A percentile compares a stretch with the other conserved stretches of the same genome.
These are phyloP conservation scores for Aegilops longissima DNA, from an alignment of 176 grass and related monocot genomes.

Conservation along the genomic window DNA sequence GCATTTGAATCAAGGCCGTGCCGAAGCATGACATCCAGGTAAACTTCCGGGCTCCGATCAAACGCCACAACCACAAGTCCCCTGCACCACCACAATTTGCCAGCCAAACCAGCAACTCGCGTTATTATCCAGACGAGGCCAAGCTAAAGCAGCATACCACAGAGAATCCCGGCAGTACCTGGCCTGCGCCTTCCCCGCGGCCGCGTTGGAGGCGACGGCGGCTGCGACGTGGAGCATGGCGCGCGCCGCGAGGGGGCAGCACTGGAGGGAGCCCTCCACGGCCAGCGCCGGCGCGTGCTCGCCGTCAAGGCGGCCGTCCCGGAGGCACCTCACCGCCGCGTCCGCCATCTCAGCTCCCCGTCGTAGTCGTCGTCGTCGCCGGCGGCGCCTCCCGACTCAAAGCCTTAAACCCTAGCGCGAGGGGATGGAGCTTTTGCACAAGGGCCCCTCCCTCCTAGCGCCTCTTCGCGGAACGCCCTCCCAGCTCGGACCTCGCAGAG, in stretches of 20 bases:
- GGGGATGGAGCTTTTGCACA: neutral
- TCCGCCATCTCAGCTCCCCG: conserved; percentile 48
- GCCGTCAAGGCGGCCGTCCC: conserved; percentile 62
- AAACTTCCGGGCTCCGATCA: conserved; percentile 60
- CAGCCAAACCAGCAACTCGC: conserved; percentile 6
- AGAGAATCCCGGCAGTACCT: conserved; percentile 26
- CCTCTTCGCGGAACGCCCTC: too few relatives aligned
- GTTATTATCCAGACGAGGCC: neutral
- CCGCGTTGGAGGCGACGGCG: conserved; percentile 42
- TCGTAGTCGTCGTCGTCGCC: neutral
- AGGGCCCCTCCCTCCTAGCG: neutral
- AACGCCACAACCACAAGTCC: conserved; percentile 71
- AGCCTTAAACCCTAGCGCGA: conserved; percentile 40
- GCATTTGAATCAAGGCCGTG: conserved; percentile 48
- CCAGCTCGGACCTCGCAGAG: neutral
- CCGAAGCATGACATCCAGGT: conserved; percentile 45
- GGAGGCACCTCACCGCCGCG: conserved; percentile 45
- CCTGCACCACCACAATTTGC: conserved; percentile 37
- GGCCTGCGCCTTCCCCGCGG: conserved; percentile 49
- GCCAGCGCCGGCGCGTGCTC: conserved; percentile 60
- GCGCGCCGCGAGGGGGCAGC: conserved; percentile 35
- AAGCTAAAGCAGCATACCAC: neutral
- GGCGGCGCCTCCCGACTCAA: neutral
- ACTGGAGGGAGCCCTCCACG: conserved; percentile 46
- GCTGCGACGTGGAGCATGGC: conserved; percentile 52